phyloP scores from a whole-genome alignment of 495 filamentous ascomycete species.

The Penicillium soppii region DNA sequence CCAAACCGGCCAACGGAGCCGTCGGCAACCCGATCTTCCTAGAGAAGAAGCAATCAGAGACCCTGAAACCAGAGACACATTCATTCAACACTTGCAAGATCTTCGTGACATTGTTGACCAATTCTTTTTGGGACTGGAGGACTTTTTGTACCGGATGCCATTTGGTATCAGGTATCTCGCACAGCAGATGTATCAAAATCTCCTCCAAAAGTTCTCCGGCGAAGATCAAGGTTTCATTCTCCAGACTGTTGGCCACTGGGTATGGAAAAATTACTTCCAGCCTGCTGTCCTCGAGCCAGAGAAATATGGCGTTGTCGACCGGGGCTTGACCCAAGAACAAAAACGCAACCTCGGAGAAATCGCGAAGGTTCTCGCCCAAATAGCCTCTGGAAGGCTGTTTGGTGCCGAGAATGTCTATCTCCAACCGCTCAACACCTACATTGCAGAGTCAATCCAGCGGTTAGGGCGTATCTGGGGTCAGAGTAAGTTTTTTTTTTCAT shows the following conservation, averaged over 20 bases:
- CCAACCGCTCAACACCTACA: conserved; percentile 87
- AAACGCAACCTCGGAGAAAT: conserved; percentile 92
- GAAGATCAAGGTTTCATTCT: conserved; percentile 77
- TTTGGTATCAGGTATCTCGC: conserved; percentile 91
- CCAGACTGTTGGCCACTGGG: conserved; percentile 82
- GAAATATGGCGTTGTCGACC: conserved; percentile 84
- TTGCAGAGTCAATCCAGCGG: conserved; percentile 80
- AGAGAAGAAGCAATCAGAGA: conserved; percentile 92
- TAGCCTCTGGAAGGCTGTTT: conserved; percentile 81
- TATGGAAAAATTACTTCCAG: conserved; percentile 92
- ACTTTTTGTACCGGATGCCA: conserved; percentile 81
- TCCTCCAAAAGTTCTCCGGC: conserved; percentile 71
- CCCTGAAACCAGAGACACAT: conserved; percentile 83
- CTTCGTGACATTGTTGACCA: conserved; percentile 91
- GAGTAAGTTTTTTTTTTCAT: conserved; percentile 41
- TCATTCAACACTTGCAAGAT: conserved; percentile 90
- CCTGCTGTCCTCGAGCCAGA: conserved; percentile 85
- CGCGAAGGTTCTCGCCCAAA: conserved; percentile 84
- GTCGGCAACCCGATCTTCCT: conserved; percentile 74
- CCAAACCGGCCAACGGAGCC: conserved; percentile 80
- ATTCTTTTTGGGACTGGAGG: conserved; percentile 77
- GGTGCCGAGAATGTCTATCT: conserved; percentile 93
- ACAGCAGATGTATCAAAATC: conserved; percentile 76
- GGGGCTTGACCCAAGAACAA: conserved; percentile 81
- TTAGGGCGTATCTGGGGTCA: conserved; percentile 72